A percentile compares a stretch with the other conserved stretches of the same genome.
These are phyloP conservation scores for Punica granatum DNA, from an alignment of 345 rosid genomes.

Conservation along the genomic window DNA sequence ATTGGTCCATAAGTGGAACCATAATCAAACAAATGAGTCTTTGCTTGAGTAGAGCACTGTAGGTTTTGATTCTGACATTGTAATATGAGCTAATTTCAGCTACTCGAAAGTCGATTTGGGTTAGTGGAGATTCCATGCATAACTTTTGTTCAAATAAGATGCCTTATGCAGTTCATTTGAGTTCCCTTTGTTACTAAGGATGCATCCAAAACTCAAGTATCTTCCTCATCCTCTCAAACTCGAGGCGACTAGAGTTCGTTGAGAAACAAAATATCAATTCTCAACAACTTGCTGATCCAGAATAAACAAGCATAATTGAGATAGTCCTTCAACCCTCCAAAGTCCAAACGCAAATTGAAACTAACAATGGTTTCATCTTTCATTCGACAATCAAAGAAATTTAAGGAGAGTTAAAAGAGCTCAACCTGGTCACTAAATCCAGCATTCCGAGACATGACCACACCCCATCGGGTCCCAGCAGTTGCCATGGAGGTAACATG, in stretches of 20 bases:
- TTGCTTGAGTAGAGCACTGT: not conserved
- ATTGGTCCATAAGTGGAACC: not conserved
- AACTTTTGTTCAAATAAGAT: not conserved
- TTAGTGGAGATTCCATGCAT: too few species aligned
- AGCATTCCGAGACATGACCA: constrained; percentile 98
- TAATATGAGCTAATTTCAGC: not conserved
- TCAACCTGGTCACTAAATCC: constrained; percentile 88
- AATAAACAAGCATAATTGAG: too few species aligned
- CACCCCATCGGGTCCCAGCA: constrained; percentile 93
- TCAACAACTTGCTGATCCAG: too few species aligned
- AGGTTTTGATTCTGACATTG: not conserved
- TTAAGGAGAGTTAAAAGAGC: not conserved
- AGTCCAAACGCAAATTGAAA: not conserved
- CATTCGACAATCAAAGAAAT: not conserved
- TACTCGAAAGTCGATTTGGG: not conserved
- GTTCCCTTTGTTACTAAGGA: not conserved
- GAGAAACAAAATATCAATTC: not conserved
- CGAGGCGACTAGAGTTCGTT: not conserved
- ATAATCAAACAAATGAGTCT: not conserved
- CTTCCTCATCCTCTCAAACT: not conserved
- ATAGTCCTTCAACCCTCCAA: not conserved
- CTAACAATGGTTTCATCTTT: not conserved
- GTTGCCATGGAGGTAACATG: constrained; percentile 98
- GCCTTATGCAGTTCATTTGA: not conserved
- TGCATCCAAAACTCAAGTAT: not conserved